Base-by-base conservation (phyloP, 2,329 filamentous ascomycete genomes). In the Colletotrichum truncatum region DNA sequence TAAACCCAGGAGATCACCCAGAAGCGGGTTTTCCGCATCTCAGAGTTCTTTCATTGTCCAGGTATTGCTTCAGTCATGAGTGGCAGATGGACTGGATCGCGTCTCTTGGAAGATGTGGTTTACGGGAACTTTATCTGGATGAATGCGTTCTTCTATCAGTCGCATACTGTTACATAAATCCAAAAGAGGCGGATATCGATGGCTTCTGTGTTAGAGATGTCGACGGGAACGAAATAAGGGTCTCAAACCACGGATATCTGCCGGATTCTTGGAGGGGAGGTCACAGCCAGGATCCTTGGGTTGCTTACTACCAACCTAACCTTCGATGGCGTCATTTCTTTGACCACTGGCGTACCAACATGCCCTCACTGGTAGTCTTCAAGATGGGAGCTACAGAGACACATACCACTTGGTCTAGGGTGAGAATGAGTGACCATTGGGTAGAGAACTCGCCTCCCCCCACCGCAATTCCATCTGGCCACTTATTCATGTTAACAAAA, bases 61-160 rank as follows among this genome's bases (percentile, higher is more conserved):
- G 77, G 2, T 81, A 77, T 18, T 73, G 76, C 3, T 82, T 85
- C 49, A 74, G 75, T 4, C 75, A 83, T 32, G 76, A 83, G 18
- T 79, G 77, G 73, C 82, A 85, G 56, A 69, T 84, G 0, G 78
- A 80, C 9, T 85, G 82, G 82, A 77, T 85, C 4, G 62, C 79
- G 0, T 75, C 75, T 0, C 73, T 84, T 4, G 73, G 69, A 3
- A 73, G 71, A n/a, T 67, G 63, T 2, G 81, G 80, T 0, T 72
- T 85, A 0, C 66, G 77, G 12, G 75, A 80, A 39, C 69, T 85
- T 1, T 76, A 80, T 11, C 71, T 85, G 0, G 81, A 83, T 41
- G 72, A 81, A 56, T 84, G 81, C 55, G 57, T 54, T 18, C 28
- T 61, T 1, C 14, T 61, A 11, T 36, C 57, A 2, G 28, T 28